Conservation (phyloP, 192 early-diverging fungal genomes). For the Coemansia sp. region DNA sequence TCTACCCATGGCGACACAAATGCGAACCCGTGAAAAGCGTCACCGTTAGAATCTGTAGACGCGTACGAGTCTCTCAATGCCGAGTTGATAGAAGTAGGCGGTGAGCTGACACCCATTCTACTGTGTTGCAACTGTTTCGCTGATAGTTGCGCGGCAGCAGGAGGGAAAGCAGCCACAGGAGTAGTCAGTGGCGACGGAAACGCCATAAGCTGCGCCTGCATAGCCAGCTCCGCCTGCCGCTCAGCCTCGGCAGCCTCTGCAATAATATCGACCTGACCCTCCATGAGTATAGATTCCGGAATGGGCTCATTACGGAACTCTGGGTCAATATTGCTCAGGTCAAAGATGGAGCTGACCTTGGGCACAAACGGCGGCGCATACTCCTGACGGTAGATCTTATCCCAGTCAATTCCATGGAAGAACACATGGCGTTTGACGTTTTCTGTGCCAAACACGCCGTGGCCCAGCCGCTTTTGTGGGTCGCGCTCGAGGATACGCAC, state of each 20-base stretch:
- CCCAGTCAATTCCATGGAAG: slow-evolving; percentile 66
- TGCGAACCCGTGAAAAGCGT: slow-evolving; percentile 52
- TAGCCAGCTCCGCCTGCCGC: slow-evolving; percentile 22
- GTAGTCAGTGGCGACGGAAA: slow-evolving; percentile 22
- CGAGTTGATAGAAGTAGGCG: slow-evolving; percentile 18
- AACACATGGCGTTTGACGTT: slow-evolving; percentile 64
- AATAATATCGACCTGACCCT: slow-evolving; percentile 23
- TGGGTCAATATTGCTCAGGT: slow-evolving; percentile 44
- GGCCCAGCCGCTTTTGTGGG: slow-evolving; percentile 62
- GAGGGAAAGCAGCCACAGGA: slow-evolving; percentile 1
- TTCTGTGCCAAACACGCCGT: slow-evolving; percentile 56
- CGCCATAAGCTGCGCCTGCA: slow-evolving; percentile 30
- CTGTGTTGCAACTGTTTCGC: slow-evolving; percentile 24
- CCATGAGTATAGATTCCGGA: slow-evolving; percentile 23
- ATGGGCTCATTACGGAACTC: slow-evolving; percentile 51
- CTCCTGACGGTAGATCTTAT: slow-evolving; percentile 58
- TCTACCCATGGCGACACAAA: slow-evolving; percentile 48
- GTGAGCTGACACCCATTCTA: slow-evolving; percentile 26
- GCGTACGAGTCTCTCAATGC: slow-evolving; percentile 18
- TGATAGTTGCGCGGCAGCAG: not conserved
- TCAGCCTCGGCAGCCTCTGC: slow-evolving; percentile 30
- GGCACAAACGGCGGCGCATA: slow-evolving; percentile 67
- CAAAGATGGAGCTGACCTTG: slow-evolving; percentile 51
- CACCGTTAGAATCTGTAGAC: slow-evolving; percentile 24
- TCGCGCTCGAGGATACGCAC: too few relatives aligned